Evolutionary conservation across 2,329 filamentous ascomycete species (phyloP).

Genomic region (Penicillium griseofulvum): DNA sequence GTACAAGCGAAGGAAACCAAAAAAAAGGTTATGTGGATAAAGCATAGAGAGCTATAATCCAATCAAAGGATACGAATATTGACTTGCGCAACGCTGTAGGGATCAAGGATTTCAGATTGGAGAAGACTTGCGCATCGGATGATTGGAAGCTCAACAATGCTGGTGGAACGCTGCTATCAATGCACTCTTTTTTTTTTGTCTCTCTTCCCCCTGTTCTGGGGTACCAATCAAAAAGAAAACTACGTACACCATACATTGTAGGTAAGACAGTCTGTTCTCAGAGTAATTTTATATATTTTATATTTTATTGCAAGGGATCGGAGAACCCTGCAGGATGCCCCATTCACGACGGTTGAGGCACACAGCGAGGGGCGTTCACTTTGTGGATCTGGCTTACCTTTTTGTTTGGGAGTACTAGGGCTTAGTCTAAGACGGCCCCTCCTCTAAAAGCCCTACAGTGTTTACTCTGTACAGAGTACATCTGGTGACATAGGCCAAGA

Average conservation of each 20-base stretch:
- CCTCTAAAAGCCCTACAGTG: not conserved
- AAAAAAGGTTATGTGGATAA: constrained; percentile 5
- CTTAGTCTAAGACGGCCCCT: constrained; percentile 2
- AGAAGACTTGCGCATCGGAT: constrained; percentile 13
- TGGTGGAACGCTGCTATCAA: not conserved
- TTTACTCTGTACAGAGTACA: not conserved
- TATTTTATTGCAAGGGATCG: constrained; percentile 17
- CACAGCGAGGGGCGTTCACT: constrained; percentile 10
- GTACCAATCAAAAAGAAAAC: not conserved
- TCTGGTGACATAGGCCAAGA: constrained; percentile 29
- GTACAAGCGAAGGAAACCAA: no score
- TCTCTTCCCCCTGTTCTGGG: not conserved
- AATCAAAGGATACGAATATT: constrained; percentile 4
- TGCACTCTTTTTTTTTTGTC: not conserved
- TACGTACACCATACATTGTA: not conserved
- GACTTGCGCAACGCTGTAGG: constrained; percentile 12
- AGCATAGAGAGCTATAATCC: constrained; percentile 1
- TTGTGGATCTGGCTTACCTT: constrained; percentile 5
- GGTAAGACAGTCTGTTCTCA: not conserved
- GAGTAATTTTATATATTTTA: not conserved
- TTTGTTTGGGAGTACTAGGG: not conserved
- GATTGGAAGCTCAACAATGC: constrained; percentile 4
- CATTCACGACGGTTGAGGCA: constrained; percentile 11
- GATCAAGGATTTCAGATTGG: constrained; percentile 6
- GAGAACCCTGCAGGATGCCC: constrained; percentile 20